Base-by-base conservation (phyloP, 805 yeast genomes). In the Candida corydali region DNA sequence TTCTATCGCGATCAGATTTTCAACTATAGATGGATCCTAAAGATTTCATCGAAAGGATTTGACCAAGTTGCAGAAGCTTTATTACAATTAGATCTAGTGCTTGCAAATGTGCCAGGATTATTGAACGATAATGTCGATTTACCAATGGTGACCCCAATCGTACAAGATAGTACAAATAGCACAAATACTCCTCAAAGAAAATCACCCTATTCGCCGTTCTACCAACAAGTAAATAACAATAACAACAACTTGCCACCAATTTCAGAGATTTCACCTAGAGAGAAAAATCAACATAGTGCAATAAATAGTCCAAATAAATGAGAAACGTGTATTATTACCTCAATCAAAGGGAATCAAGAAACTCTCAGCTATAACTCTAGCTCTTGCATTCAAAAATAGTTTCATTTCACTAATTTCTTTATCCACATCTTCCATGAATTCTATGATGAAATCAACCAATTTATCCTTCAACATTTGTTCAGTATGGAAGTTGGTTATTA, bases 361-460 rank as follows among this genome's bases (percentile, higher is more conserved):
- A 6, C 96, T 91, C 63, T 93, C 98, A 18, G 98, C 98, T 33
- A 88, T 94, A 43, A 87, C 91, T 70, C 98, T 83, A 10, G 98
- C 98, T 57, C 98, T 78, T 10, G 98, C 96, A 56, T 93, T 93
- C 59, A 93, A 76, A 61, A 91, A 93, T 60, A 93, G 74, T 65
- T 93, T 93, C 95, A 93, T 93, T 60, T 93, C 98, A 62, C 96
- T 86, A 55, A 93, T 93, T 63, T 93, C 98, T 68, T 88, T 91
- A 62, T 93, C 98, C 14, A 93, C 98, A 55, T 89, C 98, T 62
- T 93, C 98, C 98, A 93, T 89, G 61, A 93, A 93, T 66, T 93
- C 98, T 49, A 93, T 87, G 49, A 93, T 89, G 61, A 93, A 93
- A 61, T 93, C 98, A 29, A 93, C 95, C 51, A 93, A 75, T 64